Base-by-base conservation (phyloP, 164 flowering plant genomes). In the Sedum album region DNA sequence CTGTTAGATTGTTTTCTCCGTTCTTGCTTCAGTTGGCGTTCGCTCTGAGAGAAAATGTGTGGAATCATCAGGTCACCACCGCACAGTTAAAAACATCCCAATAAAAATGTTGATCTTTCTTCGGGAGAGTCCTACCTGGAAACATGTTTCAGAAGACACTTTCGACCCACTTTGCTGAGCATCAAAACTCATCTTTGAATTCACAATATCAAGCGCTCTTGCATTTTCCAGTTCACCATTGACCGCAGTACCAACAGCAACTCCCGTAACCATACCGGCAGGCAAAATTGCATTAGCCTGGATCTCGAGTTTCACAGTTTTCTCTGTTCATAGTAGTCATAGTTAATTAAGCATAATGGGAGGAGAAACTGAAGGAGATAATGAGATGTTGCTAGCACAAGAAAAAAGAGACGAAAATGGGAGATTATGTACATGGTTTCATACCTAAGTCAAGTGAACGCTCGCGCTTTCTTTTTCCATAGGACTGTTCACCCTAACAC, bases 1-100 rank as follows among this genome's bases (percentile, higher is more conserved):
- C 99, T 81, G 68, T 94, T 94, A 23, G 97, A 91, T 66, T 94
- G 99, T 71, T 94, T 94, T 77, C 99, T 86, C 76, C 80, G 87
- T 80, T 94, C 96, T 10, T 89, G 81, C 78, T 94, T 94, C 63
- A 86, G 75, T 75, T 85, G 97, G 33, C 88, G 82, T 49, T 94
- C 96, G 77, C 81, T 85, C 97, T 91, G 74, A 63, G 21, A 6
- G 57, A 49, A 68, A 69, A 5, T 23, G 23, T 4, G 31, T 15
- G 20, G 53, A 60, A 33, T 35, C 42, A n/a, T 28, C 18, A 55
- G 17, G 17, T 3, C 26, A 41, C 41, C 10, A 42, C 21, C 15
- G 46, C 46, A 42, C 46, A 42, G 10, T n/a, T 14, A 5, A 35
- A 35, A 35, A 35, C 7, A 7, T 35, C 3, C 38, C 38, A n/a